Evolutionary conservation across 345 rosid genomes (phyloP).

Genomic region (Corymbia maculata): DNA sequence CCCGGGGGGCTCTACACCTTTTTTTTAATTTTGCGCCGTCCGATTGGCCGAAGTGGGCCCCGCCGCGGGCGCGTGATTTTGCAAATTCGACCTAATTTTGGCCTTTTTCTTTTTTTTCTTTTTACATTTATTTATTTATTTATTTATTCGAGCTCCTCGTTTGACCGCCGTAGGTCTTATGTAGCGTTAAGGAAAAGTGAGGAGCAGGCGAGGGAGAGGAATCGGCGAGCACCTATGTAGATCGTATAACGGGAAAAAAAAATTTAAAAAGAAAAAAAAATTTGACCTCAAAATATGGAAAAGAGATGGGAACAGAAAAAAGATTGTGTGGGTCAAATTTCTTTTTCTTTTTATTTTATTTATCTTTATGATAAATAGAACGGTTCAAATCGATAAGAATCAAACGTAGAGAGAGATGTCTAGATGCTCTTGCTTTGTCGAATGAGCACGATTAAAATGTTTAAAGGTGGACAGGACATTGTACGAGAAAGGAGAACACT

Average conservation of each 20-base stretch:
- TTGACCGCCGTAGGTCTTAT: neutral
- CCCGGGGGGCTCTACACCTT: neutral
- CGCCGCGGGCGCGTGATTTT: neutral
- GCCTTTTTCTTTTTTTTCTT: neutral
- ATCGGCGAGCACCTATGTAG: neutral
- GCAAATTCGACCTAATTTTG: neutral
- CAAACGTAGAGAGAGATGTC: fast-evolving
- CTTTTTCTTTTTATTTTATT: neutral
- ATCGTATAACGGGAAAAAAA: neutral
- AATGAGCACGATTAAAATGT: neutral
- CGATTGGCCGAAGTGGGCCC: neutral
- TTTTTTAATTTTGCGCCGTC: neutral
- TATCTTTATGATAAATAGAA: neutral
- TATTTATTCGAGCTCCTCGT: neutral
- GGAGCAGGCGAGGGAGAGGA: neutral
- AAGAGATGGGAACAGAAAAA: neutral
- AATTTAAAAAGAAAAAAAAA: neutral
- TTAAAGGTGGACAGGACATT: fast-evolving
- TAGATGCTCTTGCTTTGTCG: fast-evolving
- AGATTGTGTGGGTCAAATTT: neutral
- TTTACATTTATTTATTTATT: no score
- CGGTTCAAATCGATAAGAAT: fast-evolving
- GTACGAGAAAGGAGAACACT: neutral
- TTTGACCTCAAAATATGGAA: neutral
- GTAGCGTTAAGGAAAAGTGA: neutral